phyloP scores from a whole-genome alignment of 2,329 filamentous ascomycete genomes.

The Balansia obtecta region DNA sequence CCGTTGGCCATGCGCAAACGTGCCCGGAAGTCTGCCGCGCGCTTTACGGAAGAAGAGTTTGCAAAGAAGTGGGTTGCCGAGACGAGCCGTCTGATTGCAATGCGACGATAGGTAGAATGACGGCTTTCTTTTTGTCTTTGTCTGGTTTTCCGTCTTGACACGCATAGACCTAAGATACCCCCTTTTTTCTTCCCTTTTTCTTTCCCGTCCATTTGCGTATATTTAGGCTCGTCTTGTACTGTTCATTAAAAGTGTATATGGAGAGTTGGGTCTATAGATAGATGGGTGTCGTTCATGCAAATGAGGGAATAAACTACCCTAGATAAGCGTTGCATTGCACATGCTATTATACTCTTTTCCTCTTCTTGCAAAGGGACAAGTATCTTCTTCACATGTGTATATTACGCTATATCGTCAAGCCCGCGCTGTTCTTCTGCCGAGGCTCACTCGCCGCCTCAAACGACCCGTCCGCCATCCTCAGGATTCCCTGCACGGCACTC shows the following conservation, averaged over 20 bases:
- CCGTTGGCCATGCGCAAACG: slow-evolving; percentile 62
- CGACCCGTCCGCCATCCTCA: slow-evolving; percentile 45
- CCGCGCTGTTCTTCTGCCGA: slow-evolving; percentile 58
- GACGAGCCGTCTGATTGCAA: slow-evolving; percentile 56
- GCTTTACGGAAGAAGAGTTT: slow-evolving; percentile 86
- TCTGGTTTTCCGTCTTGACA: not conserved
- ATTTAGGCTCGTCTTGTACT: not conserved
- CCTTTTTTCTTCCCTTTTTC: slow-evolving; percentile 9
- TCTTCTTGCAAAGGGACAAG: slow-evolving; percentile 2
- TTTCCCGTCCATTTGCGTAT: not conserved
- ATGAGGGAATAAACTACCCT: too few relatives aligned
- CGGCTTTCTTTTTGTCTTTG: slow-evolving; percentile 9
- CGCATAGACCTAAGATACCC: slow-evolving; percentile 26
- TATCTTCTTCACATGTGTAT: too few relatives aligned
- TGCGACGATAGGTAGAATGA: slow-evolving; percentile 17
- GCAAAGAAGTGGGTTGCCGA: slow-evolving; percentile 63
- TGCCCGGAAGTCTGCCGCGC: slow-evolving; percentile 63
- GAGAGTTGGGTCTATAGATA: too few relatives aligned
- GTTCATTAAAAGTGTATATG: too few relatives aligned
- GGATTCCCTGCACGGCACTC: slow-evolving; percentile 61
- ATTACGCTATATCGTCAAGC: slow-evolving; percentile 32
- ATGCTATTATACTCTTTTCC: not conserved
- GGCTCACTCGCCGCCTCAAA: slow-evolving; percentile 74
- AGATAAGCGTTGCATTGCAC: too few relatives aligned
- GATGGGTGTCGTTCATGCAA: too few relatives aligned